These are phyloP conservation scores for Crithidia bombi DNA, from an alignment of 208 protist genomes.

Conservation along the genomic window DNA sequence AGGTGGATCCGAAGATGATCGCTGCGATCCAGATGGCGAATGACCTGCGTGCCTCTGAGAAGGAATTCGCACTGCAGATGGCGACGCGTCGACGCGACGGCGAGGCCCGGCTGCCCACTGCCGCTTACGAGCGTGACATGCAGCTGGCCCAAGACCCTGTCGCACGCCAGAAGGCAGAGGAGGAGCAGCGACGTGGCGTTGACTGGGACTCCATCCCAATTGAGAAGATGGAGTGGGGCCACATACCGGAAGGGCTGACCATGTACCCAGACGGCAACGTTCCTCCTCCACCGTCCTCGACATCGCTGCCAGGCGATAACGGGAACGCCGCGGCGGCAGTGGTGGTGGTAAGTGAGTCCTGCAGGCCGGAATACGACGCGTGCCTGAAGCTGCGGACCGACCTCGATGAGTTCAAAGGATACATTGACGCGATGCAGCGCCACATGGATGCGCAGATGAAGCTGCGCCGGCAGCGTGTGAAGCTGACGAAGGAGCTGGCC, in stretches of 20 bases:
- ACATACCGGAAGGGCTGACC: conserved; percentile 81
- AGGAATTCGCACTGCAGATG: conserved; percentile 72
- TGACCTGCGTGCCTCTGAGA: conserved; percentile 69
- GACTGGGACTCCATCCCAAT: conserved; percentile 46
- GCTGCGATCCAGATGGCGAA: conserved; percentile 74
- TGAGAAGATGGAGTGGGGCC: conserved; percentile 69
- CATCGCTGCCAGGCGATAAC: neutral
- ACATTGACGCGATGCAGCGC: conserved; percentile 70
- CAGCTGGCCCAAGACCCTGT: conserved; percentile 4
- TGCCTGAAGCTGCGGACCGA: conserved; percentile 44
- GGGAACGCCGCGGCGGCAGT: neutral
- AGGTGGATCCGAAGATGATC: conserved; percentile 33
- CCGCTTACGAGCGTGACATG: conserved; percentile 45
- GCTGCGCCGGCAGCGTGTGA: conserved; percentile 50
- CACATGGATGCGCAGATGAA: conserved; percentile 65
- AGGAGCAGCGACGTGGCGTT: conserved; percentile 9
- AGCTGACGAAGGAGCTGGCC: conserved; percentile 34
- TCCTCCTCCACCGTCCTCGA: neutral
- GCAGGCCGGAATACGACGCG: conserved; percentile 46
- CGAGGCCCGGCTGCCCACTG: conserved; percentile 59
- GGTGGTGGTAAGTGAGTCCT: conserved; percentile 24
- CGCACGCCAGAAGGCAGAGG: conserved; percentile 5
- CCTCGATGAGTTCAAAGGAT: conserved; percentile 74
- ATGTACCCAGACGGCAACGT: conserved; percentile 65
- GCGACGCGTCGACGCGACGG: conserved; percentile 55